phyloP scores from a whole-genome alignment of 352 stramenopile species.

The Thraustochytrium sp. region DNA sequence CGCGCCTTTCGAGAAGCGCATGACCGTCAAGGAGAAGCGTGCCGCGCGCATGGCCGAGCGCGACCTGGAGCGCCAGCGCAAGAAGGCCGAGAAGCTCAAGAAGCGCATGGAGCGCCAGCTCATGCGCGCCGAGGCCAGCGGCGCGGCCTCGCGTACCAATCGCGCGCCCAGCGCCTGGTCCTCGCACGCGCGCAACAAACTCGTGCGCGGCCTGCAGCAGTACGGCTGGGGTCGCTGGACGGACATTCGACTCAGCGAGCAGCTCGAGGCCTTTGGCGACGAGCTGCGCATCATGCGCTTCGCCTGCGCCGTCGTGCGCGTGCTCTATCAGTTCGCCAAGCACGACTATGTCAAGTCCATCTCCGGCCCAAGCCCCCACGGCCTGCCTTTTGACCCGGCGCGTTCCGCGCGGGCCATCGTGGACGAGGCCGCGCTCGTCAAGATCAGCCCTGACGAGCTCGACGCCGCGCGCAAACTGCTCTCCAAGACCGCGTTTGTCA shows the following conservation, averaged over 20 bases:
- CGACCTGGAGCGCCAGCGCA: background rate
- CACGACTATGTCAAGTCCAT: background rate
- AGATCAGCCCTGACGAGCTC: background rate
- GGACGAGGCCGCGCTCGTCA: background rate
- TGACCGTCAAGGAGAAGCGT: background rate
- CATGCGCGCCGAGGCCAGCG: background rate
- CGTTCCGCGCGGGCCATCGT: background rate
- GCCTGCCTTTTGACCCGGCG: background rate
- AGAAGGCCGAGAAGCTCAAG: background rate
- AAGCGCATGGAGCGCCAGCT: background rate
- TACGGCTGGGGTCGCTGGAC: conserved; percentile 29
- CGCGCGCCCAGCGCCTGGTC: background rate
- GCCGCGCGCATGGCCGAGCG: background rate
- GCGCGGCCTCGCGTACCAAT: too few species aligned
- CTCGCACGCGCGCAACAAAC: background rate
- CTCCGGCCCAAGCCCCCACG: background rate
- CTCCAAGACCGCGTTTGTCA: background rate
- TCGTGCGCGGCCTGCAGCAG: background rate
- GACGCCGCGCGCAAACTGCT: background rate
- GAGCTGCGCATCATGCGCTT: conserved; percentile 27
- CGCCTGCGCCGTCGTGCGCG: conserved; percentile 6
- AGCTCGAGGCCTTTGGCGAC: conserved; percentile 20
- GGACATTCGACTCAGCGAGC: background rate
- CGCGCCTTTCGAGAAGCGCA: background rate
- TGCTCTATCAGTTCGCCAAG: background rate